Conservation (phyloP, 495 filamentous ascomycete genomes). For the Penicillium paxilli region DNA sequence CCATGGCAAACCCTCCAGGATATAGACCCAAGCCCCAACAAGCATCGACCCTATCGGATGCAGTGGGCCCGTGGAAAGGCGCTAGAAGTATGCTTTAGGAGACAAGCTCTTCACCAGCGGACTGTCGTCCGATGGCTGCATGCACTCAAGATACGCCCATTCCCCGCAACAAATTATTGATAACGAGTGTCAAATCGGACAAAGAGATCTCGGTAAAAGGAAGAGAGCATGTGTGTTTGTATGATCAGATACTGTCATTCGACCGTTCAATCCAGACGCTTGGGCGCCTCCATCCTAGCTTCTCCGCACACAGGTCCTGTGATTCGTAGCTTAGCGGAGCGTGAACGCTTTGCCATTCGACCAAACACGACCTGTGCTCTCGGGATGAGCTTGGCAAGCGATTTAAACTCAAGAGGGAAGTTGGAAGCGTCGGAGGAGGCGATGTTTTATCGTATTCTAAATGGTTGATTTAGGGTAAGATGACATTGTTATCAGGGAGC, state of each 20-base stretch:
- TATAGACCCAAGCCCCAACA: conserved; percentile 1
- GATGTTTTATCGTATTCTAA: conserved; percentile 12
- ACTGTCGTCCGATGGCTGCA: background rate
- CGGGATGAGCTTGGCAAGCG: conserved; percentile 20
- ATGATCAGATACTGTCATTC: conserved; percentile 1
- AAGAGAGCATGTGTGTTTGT: background rate
- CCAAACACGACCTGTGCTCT: conserved; percentile 13
- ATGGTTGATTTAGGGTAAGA: background rate
- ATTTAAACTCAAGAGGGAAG: conserved; percentile 33
- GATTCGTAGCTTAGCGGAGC: conserved; percentile 15
- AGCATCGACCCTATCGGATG: background rate
- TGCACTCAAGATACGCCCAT: background rate
- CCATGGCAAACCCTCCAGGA: conserved; percentile 5
- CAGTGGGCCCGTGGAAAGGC: conserved; percentile 2
- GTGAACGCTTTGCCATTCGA: conserved; percentile 11
- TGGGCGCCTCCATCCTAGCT: background rate
- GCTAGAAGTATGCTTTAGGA: conserved; percentile 4
- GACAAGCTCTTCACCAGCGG: background rate
- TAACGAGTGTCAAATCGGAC: background rate
- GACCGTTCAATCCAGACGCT: background rate
- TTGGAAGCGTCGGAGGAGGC: conserved; percentile 28
- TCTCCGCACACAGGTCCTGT: conserved; percentile 17
- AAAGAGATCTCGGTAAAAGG: background rate
- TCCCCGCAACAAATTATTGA: background rate
- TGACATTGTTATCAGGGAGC: conserved; percentile 4